Evolutionary conservation across 164 flowering plant genomes (phyloP), one percentile per base, ranked within the genome.

Genomic region (Akebia trifoliata): DNA sequence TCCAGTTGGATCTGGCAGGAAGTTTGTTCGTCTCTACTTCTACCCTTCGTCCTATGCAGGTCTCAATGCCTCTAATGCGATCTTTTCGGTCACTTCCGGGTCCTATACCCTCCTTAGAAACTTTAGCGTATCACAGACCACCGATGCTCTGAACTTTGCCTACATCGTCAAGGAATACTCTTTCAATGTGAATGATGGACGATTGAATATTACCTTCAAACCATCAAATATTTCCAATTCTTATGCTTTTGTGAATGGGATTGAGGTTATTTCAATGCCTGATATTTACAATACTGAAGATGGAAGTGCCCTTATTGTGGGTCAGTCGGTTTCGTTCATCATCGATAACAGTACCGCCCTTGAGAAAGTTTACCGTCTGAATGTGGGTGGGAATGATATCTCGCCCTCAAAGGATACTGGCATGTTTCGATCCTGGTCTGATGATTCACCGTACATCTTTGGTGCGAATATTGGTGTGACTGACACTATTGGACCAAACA

Each of bases 191-290:
- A 78, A 66, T 2, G 61, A 63, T 32, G 75, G 57, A 6, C 50
- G 61, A 0, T 68, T 89, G 72, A 73, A 72, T 40, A 2, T 89
- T 0, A 84, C 87, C 0, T 89, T 89, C 72, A 66, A 50, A 6
- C 96, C 96, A 0, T 72, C 74, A 6, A 70, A 53, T 37, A 12
- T 30, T 30, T 10, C 81, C 5, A 70, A 75, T 62, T 65, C 87
- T 0, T 93, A 78, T 62, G 98, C 98, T 0, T 90, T 85, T 63
- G 83, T 90, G 10, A 93, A 93, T 66, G 98, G 98, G 67, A 87
- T 93, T 63, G 97, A 93, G 78, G 65, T 87, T 43, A 65, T 84
- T 22, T 84, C 98, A 0, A 81, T 83, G 79, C 95, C 97, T 17
- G 84, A 87, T 46, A 68, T 90, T 9, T 93, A 86, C 65, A 61